A percentile compares a stretch with the other conserved stretches of the same genome.
These are phyloP conservation scores for Curvularia spicifera DNA, from an alignment of 2,329 filamentous ascomycete species.

Conservation along the genomic window DNA sequence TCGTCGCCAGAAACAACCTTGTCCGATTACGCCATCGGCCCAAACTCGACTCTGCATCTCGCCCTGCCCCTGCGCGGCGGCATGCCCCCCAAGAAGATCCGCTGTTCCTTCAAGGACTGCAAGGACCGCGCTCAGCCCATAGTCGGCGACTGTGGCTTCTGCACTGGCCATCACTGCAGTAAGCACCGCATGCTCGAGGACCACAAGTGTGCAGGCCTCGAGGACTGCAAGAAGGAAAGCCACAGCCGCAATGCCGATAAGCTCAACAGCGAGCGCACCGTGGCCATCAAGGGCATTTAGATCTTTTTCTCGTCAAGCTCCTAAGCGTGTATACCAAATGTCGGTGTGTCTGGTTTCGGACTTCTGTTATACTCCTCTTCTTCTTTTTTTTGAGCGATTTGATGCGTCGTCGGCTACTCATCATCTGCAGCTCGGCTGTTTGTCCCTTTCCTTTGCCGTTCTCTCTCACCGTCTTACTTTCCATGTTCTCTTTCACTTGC, in stretches of 20 bases:
- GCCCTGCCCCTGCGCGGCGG: conserved; percentile 63
- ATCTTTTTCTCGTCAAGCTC: neutral
- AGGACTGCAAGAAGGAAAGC: conserved; percentile 97
- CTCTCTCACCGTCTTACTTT: neutral
- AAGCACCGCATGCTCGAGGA: conserved; percentile 94
- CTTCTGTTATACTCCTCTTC: neutral
- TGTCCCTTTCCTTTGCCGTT: neutral
- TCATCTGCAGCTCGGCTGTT: conserved; percentile 14
- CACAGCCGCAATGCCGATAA: conserved; percentile 93
- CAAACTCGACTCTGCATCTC: conserved; percentile 61
- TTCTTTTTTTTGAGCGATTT: conserved; percentile 48
- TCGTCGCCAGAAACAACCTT: conserved; percentile 52
- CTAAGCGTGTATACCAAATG: neutral
- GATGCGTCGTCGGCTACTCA: neutral
- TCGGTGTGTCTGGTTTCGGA: neutral
- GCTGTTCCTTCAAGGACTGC: conserved; percentile 90
- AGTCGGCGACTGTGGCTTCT: conserved; percentile 95
- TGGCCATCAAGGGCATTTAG: conserved; percentile 84
- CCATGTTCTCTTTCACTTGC: neutral
- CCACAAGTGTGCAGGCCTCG: conserved; percentile 89
- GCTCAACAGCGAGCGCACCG: conserved; percentile 89
- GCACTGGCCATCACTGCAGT: conserved; percentile 90
- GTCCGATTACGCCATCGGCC: conserved; percentile 56
- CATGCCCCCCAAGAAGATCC: conserved; percentile 74
- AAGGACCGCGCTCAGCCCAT: conserved; percentile 87